Evolutionary conservation across 164 flowering plant genomes (phyloP).

Genomic region (Houttuynia cordata): DNA sequence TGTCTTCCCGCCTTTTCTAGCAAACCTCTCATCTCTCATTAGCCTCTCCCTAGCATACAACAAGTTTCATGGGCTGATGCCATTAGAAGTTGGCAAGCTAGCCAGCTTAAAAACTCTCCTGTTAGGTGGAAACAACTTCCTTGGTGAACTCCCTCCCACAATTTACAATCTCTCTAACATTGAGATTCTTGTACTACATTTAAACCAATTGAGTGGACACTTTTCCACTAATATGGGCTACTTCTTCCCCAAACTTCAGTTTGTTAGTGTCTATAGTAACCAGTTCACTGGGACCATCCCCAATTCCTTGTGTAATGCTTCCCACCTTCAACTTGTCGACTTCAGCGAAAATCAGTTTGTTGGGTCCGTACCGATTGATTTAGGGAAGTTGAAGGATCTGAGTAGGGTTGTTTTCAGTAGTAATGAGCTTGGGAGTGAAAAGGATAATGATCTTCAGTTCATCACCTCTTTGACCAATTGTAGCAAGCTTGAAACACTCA

Average conservation of each 20-base stretch:
- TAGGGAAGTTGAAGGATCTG: slow-evolving; percentile 3
- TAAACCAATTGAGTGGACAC: slow-evolving; percentile 15
- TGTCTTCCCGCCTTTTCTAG: slow-evolving; percentile 19
- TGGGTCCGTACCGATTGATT: slow-evolving; percentile 3
- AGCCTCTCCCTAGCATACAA: slow-evolving; percentile 7
- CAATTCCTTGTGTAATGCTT: too few species aligned
- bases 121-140: slow-evolving; percentile 4
- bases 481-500: neutral
- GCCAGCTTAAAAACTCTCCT: neutral
- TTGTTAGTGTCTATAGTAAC: neutral
- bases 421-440: slow-evolving; percentile 1
- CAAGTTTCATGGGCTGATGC: slow-evolving; percentile 18
- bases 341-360: neutral
- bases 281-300: neutral
- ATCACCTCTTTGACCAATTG: slow-evolving; percentile 3
- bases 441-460: neutral
- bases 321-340: neutral
- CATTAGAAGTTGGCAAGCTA: slow-evolving; percentile 11
- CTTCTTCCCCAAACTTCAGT: slow-evolving; percentile 18
- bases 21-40: slow-evolving; percentile 26
- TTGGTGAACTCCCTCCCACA: slow-evolving; percentile 1
- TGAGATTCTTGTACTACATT: neutral
- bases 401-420: neutral
- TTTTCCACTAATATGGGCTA: slow-evolving; percentile 15
- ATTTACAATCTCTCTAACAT: neutral